Evolutionary conservation across 495 filamentous ascomycete genomes (phyloP).

Genomic region (Penicillium odoratum): DNA sequence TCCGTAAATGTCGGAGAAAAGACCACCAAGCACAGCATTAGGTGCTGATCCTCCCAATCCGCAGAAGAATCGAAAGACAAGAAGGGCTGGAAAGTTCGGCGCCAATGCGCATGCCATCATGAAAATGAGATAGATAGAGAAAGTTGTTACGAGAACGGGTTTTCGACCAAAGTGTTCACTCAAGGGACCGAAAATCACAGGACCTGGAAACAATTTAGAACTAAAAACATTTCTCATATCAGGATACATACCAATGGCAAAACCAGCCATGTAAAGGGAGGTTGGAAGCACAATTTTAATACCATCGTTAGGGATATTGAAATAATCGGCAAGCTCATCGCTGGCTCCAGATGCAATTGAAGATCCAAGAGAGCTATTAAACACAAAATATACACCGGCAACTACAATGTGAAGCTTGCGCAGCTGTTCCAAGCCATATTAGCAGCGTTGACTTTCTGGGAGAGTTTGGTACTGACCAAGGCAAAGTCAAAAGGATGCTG

Average conservation of each 20-base stretch:
- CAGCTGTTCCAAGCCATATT: not conserved
- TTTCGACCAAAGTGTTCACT: constrained; percentile 66
- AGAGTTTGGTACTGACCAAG: not conserved
- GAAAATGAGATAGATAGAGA: constrained; percentile 42
- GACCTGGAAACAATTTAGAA: constrained; percentile 42
- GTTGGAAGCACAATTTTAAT: constrained; percentile 10
- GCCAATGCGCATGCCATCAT: constrained; percentile 42
- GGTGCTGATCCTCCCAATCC: constrained; percentile 38
- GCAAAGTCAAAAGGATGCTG: constrained; percentile 6
- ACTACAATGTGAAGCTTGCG: constrained; percentile 8
- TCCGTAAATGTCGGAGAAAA: constrained; percentile 40
- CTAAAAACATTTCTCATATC: no score
- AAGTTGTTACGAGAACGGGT: constrained; percentile 54
- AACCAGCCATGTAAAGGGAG: constrained; percentile 9
- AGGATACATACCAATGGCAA: constrained; percentile 4
- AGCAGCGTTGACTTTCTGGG: not conserved
- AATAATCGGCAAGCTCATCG: constrained; percentile 6
- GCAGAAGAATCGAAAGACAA: constrained; percentile 43
- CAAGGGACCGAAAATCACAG: constrained; percentile 61
- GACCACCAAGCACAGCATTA: constrained; percentile 39
- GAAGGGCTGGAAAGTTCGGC: constrained; percentile 34
- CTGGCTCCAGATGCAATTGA: constrained; percentile 8
- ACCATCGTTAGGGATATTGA: constrained; percentile 5
- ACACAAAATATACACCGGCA: constrained; percentile 6
- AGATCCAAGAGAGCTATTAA: constrained; percentile 8